Evolutionary conservation across 2,329 filamentous ascomycete species (phyloP), one percentile per base, ranked within the genome.

Genomic region (Catunica adiposa): DNA sequence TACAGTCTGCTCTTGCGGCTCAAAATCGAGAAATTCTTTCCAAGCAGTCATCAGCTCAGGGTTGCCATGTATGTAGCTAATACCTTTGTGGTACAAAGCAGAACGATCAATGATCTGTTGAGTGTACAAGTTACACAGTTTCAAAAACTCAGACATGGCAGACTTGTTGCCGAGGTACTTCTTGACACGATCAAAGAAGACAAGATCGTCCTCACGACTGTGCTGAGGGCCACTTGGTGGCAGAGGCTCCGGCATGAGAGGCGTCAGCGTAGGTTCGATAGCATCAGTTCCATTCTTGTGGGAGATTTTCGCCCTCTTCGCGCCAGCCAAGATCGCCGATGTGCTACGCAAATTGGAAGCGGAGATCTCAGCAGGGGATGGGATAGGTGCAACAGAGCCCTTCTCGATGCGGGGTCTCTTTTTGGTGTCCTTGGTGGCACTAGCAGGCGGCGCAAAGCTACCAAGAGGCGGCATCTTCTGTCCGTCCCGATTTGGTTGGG

Each of bases 181-280:
- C 76, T 96, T 97, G 17, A 92, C 89, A 6, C 89, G 83, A 59
- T 98, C 92, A 63, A 98, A 98, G 70, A 97, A 97, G 1, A 82
- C 82, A 54, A 97, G 76, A 65, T 97, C 90, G 57, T 97, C 90
- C 55, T 82, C 78, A 23, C 78, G 85, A 1, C 88, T 85, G n/a
- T 82, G 81, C 7, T 82, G 74, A 1, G 82, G 80, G 0, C 82
- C 79, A 0, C 81, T 82, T 0, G 89, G 89, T 14, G 85, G 82
- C 31, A 97, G 78, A 1, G 92, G 89, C 65, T 90, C 86, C 1
- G 92, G 92, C 61, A 94, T 79, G 51, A 87, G 80, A 1, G 92
- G 92, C 1, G 90, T 89, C 50, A 98, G 72, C 0, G 88, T 94
- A 0, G 92, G 89, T 60, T 90, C 92, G 23, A 94, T 77, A 38